phyloP scores from a whole-genome alignment of 2,329 filamentous ascomycete genomes.

The Apiospora phragmitis region DNA sequence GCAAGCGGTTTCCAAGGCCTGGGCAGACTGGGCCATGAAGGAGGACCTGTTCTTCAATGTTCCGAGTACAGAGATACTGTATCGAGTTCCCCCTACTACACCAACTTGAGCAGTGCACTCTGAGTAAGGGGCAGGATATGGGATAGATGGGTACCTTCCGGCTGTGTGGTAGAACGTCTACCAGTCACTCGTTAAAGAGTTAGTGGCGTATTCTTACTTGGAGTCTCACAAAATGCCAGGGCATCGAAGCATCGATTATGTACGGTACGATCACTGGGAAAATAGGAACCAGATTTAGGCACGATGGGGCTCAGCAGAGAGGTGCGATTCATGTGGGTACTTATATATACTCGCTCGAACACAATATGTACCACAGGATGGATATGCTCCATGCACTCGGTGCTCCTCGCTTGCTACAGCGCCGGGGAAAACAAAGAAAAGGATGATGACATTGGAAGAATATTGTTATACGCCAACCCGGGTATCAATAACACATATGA shows the following conservation, averaged over 20 bases:
- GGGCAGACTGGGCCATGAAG: neutral
- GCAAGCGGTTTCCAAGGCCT: neutral
- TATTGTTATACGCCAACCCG: slow-evolving; percentile 3
- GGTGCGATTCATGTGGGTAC: neutral
- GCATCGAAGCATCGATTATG: neutral
- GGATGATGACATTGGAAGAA: neutral
- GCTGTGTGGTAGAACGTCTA: neutral
- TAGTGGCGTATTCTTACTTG: neutral
- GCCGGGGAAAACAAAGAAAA: neutral
- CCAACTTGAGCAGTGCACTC: neutral
- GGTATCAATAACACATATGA: slow-evolving; percentile 1
- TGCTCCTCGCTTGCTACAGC: neutral
- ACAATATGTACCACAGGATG: neutral
- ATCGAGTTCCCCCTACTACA: neutral
- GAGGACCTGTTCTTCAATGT: slow-evolving; percentile 11
- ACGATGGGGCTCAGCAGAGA: neutral
- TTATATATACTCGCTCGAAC: neutral
- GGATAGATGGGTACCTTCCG: neutral
- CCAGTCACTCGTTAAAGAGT: neutral
- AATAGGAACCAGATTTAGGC: neutral
- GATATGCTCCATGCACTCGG: neutral
- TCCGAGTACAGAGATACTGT: slow-evolving; percentile 2
- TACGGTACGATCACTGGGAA: neutral
- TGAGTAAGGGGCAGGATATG: neutral
- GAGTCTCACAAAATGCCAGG: neutral